These are phyloP conservation scores for Solanum gracilifrons DNA, from an alignment of 257 asterid species.

Conservation along the genomic window DNA sequence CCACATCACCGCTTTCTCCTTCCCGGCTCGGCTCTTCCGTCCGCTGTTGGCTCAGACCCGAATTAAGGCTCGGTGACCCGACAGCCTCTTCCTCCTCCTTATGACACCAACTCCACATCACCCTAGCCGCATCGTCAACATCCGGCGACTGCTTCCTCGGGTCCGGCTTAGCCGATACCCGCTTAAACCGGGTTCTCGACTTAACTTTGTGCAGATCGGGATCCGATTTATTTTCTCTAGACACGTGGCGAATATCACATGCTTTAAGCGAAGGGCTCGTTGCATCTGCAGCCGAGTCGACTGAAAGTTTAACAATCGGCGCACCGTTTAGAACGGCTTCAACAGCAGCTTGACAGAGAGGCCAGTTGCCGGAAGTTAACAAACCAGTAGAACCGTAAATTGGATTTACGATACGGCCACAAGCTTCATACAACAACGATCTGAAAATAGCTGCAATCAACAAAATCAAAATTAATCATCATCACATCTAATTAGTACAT, in stretches of 20 bases:
- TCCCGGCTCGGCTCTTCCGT: not conserved
- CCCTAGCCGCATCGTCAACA: slow-evolving; percentile 28
- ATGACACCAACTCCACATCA: slow-evolving; percentile 32
- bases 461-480: not conserved
- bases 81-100: not conserved
- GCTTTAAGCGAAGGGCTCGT: slow-evolving; percentile 18
- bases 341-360: slow-evolving; percentile 31
- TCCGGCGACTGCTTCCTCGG: slow-evolving; percentile 14
- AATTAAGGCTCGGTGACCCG: slow-evolving; percentile 14
- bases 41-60: slow-evolving; percentile 7
- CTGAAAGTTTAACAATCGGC: slow-evolving; percentile 12
- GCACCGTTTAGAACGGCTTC: slow-evolving; percentile 35
- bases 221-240: not conserved
- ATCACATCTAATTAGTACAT: not conserved
- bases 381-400: slow-evolving; percentile 28
- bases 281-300: slow-evolving; percentile 15
- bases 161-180: slow-evolving; percentile 8
- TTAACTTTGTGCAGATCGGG: slow-evolving; percentile 15
- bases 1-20: not conserved
- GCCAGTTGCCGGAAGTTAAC: slow-evolving; percentile 33
- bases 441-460: slow-evolving; percentile 21
- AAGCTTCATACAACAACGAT: slow-evolving; percentile 32
- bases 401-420: slow-evolving; percentile 36
- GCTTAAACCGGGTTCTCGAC: slow-evolving; percentile 5
- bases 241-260: slow-evolving; percentile 30